Evolutionary conservation across 176 grass and related monocot genomes (phyloP).

Genomic region (Juncus inflexus): DNA sequence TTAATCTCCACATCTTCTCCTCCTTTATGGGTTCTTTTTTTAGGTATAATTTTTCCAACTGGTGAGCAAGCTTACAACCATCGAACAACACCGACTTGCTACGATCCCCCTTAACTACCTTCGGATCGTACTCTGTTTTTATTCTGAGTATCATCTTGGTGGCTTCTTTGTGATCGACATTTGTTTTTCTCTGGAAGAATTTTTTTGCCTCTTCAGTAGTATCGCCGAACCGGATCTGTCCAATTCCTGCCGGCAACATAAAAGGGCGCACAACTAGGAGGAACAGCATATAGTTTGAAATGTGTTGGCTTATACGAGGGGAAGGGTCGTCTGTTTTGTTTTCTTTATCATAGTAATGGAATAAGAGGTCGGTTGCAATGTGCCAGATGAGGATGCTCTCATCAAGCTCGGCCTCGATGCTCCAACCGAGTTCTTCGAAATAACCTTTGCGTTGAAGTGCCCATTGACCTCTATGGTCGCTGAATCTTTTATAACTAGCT

Average conservation of each 20-base stretch:
- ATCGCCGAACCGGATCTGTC: not conserved
- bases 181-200: not conserved
- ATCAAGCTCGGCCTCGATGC: conserved; percentile 28
- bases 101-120: conserved; percentile 8
- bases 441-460: too few species aligned
- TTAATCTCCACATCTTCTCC: not conserved
- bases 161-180: not conserved
- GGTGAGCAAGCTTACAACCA: conserved; percentile 8
- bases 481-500: conserved; percentile 38
- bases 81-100: conserved; percentile 16
- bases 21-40: not conserved
- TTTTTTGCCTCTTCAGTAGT: conserved; percentile 4
- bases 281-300: conserved; percentile 17
- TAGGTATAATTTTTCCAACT: not conserved
- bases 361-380: conserved; percentile 35
- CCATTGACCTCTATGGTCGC: conserved; percentile 16
- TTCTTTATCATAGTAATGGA: not conserved
- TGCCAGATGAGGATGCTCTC: conserved; percentile 28
- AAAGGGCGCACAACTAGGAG: conserved; percentile 1
- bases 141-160: not conserved
- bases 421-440: conserved; percentile 15
- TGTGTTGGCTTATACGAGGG: too few species aligned
- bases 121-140: not conserved
- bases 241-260: not conserved
- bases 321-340: not conserved